Evolutionary conservation across 225 moss, liverwort and hornwort species (phyloP).

Genomic region (Anthoceros angustus): DNA sequence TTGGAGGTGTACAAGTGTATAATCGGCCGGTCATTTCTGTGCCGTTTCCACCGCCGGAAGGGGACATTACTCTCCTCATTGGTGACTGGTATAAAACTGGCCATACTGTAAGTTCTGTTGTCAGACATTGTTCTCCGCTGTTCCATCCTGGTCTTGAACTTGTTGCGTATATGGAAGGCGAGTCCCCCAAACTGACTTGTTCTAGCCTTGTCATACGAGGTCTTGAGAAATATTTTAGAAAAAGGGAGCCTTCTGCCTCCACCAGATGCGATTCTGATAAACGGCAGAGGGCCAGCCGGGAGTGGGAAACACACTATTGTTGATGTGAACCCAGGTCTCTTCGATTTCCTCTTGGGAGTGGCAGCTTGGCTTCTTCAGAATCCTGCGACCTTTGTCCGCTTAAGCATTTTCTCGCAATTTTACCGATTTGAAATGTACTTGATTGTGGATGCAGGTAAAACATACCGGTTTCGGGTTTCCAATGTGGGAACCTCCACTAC

Average conservation of each 20-base stretch:
- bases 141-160: background rate
- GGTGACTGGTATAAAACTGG: constrained; percentile 37
- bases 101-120: constrained; percentile 18
- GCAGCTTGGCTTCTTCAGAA: too few species aligned
- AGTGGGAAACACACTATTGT: constrained; percentile 10
- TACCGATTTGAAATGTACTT: background rate
- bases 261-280: constrained; percentile 32
- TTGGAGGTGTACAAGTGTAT: constrained; percentile 28
- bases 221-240: constrained; percentile 24
- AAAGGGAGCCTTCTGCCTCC: constrained; percentile 21
- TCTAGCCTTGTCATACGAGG: constrained; percentile 4
- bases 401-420: background rate
- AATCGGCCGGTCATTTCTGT: constrained; percentile 18
- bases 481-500: constrained; percentile 33
- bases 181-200: background rate
- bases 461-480: constrained; percentile 32
- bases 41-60: constrained; percentile 28
- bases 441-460: constrained; percentile 18
- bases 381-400: too few species aligned
- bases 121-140: background rate
- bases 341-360: background rate
- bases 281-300: constrained; percentile 30
- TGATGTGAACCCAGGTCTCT: constrained; percentile 28
- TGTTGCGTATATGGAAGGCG: background rate
- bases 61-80: constrained; percentile 27